phyloP scores from a whole-genome alignment of 129 eudicot genomes.

The Artemisia argyi region DNA sequence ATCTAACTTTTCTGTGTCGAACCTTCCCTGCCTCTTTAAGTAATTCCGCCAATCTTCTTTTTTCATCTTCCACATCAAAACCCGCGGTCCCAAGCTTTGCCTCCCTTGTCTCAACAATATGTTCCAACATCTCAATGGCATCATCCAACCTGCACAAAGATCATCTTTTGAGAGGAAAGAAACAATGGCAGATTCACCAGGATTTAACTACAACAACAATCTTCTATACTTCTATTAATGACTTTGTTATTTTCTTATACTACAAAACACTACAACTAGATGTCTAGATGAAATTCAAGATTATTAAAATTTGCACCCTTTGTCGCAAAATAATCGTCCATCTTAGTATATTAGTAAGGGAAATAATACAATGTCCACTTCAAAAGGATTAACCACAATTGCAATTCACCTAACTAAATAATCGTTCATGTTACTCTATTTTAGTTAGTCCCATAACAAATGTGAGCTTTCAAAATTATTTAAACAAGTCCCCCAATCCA shows the following conservation, averaged over 20 bases:
- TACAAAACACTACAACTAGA: background rate
- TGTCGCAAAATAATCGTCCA: background rate
- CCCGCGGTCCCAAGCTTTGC: conserved; percentile 37
- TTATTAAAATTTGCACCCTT: background rate
- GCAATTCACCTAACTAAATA: too few species aligned
- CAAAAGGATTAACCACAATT: too few species aligned
- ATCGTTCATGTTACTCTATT: too few species aligned
- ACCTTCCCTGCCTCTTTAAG: conserved; percentile 38
- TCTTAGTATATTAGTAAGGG: too few species aligned
- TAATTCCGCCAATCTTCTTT: conserved; percentile 32
- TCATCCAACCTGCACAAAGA: conserved; percentile 37
- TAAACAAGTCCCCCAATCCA: too few species aligned
- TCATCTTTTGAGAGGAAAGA: conserved; percentile 17
- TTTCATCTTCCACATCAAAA: conserved; percentile 35
- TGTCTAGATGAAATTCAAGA: conserved; percentile 1
- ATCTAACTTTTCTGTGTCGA: conserved; percentile 31
- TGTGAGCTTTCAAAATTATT: too few species aligned
- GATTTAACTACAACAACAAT: background rate
- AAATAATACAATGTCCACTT: too few species aligned
- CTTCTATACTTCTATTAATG: too few species aligned
- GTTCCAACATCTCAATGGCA: conserved; percentile 39
- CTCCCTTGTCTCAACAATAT: conserved; percentile 40
- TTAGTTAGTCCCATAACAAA: too few species aligned
- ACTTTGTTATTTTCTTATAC: background rate
- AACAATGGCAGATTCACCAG: background rate